Evolutionary conservation across 2,329 filamentous ascomycete species (phyloP).

Genomic region (Botrytis deweyae): DNA sequence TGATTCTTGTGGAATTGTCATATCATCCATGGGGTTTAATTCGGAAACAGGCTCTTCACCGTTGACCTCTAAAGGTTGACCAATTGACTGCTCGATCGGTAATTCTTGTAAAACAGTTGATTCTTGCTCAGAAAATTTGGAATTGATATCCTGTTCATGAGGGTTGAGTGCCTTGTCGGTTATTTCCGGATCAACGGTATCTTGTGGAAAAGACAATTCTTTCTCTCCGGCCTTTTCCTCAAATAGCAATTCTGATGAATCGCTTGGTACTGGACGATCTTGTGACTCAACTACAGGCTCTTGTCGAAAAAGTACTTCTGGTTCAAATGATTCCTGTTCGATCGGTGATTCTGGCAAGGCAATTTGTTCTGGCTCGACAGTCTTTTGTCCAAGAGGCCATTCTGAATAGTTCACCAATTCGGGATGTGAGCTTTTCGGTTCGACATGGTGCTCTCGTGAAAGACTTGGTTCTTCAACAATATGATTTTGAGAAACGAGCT

Average conservation of each 20-base stretch:
- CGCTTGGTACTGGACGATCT: background rate
- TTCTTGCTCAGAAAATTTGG: background rate
- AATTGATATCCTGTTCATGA: background rate
- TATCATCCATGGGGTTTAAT: background rate
- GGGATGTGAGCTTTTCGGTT: background rate
- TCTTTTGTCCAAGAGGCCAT: background rate
- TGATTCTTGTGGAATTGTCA: background rate
- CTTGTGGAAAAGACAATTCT: background rate
- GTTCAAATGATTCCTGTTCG: background rate
- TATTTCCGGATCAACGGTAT: background rate
- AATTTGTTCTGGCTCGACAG: background rate
- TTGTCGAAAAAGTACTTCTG: background rate
- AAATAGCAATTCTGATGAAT: background rate
- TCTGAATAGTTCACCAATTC: background rate
- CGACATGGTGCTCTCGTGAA: background rate
- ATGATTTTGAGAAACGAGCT: background rate
- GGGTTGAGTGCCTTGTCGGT: too few species aligned
- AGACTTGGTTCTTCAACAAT: background rate
- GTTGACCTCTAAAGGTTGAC: background rate
- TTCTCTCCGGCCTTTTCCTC: background rate
- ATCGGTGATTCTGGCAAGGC: slow-evolving; percentile 1
- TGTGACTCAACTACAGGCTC: background rate
- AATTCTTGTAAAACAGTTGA: background rate
- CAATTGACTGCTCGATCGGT: background rate
- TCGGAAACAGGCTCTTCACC: background rate